Percentiles rank a stretch among this genome's conserved stretches.
These are phyloP conservation scores for Hippophae rhamnoides DNA, from an alignment of 306 rosid species.

Conservation along the genomic window DNA sequence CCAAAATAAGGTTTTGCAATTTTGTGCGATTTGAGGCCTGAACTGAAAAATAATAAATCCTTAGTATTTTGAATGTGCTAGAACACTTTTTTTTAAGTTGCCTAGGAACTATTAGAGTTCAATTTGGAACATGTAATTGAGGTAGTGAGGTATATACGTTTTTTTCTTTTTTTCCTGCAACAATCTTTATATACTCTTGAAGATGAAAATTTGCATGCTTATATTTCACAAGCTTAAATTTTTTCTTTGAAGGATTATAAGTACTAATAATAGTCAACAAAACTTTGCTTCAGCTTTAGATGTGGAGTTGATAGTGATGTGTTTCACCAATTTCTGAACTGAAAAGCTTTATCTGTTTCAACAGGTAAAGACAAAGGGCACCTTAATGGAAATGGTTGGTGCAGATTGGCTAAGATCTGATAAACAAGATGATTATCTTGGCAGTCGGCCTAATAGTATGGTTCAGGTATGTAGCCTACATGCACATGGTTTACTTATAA, in stretches of 20 bases:
- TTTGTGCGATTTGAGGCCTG: constrained; percentile 1
- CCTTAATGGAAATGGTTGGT: constrained; percentile 70
- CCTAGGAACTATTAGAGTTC: not conserved
- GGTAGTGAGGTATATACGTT: not conserved
- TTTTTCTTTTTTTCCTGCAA: not conserved
- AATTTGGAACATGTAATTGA: not conserved
- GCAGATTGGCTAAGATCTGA: constrained; percentile 72
- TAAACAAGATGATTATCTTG: constrained; percentile 58
- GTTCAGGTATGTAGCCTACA: constrained; percentile 36
- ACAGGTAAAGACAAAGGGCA: constrained; percentile 60
- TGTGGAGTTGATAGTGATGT: not conserved
- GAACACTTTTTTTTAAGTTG: not conserved
- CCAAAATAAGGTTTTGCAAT: constrained; percentile 5
- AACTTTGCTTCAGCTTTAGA: not conserved
- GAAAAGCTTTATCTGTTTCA: constrained; percentile 8
- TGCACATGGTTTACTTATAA: not conserved
- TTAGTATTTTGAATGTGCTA: constrained; percentile 1
- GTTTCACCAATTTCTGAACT: constrained; percentile 1
- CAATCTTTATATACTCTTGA: not conserved
- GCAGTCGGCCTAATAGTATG: constrained; percentile 55
- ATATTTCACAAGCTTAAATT: too few species aligned
- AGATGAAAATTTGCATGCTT: too few species aligned
- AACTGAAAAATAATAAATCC: not conserved
- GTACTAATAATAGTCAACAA: not conserved
- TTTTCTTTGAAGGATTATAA: too few species aligned